Base-by-base conservation (phyloP, 257 asterid genomes). In the Solanum rostratum region DNA sequence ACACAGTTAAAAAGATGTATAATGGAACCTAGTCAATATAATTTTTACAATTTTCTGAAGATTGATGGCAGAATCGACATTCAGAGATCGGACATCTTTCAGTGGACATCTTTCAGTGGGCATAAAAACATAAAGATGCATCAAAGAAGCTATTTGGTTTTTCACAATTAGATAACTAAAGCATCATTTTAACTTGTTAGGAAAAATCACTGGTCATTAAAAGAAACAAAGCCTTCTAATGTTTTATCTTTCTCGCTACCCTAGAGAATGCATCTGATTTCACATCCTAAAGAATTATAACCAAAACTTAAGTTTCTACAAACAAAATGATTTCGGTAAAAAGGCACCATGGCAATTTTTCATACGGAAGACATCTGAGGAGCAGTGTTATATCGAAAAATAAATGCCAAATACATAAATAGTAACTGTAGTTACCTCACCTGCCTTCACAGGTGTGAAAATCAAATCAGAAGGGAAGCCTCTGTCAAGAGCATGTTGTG, bases 381-480 rank as follows among this genome's bases (percentile, higher is more conserved):
- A 76, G 45, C 27, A 49, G 82, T 16, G 82, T 7, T 27, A 27
- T 27, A 76, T 24, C 10, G 1, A 46, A 45, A 43, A 43, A 73
- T 7, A 74, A 45, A 46, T 83, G 45, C 65, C 13, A 65, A 83
- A 19, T 55, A 30, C 66, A 30, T 53, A 76, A 53, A 30, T 57
- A 52, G 16, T 20, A 68, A 27, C 70, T n/a, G 22, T 53, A 50
- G 79, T 46, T 92, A 94, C 98, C 95, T 96, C 99, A 69, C 97
- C 91, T 84, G 98, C 98, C 90, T 93, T 93, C 69, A 87, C 59
- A 6, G 99, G 98, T 11, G 98, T 89, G 87, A 96, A 92, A 69
- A 96, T 93, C 86, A 94, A 88, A 84, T 92, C 92, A 86, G 95
- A 79, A 14, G 98, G 91, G 88, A 92, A 93, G 73, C 98, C 97